phyloP scores from a whole-genome alignment of 1,139 yeast genomes.

The Suhomyces maxii region DNA sequence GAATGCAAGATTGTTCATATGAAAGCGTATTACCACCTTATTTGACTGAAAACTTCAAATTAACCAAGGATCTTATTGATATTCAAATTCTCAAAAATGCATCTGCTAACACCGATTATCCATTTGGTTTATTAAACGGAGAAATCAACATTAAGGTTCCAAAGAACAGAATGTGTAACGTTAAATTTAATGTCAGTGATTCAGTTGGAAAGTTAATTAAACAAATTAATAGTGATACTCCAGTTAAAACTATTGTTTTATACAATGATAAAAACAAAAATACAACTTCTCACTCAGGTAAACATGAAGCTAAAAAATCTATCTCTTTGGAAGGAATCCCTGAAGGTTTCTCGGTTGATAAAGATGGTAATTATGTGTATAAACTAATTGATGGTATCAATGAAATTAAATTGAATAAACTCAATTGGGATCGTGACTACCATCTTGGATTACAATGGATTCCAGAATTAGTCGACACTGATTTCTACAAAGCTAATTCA shows the following conservation, averaged over 20 bases:
- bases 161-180: constrained; percentile 62
- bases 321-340: constrained; percentile 30
- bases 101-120: constrained; percentile 43
- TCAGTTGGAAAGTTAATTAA: constrained; percentile 28
- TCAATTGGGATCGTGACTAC: constrained; percentile 58
- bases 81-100: constrained; percentile 53
- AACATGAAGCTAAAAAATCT: constrained; percentile 5
- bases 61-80: constrained; percentile 32
- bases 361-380: constrained; percentile 52
- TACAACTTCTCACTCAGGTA: not conserved
- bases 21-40: constrained; percentile 52
- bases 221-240: constrained; percentile 35
- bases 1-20: constrained; percentile 54
- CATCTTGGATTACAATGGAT: constrained; percentile 77
- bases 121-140: constrained; percentile 68
- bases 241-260: constrained; percentile 61
- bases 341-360: constrained; percentile 52
- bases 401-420: constrained; percentile 59
- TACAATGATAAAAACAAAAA: constrained; percentile 32
- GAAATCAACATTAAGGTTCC: constrained; percentile 58
- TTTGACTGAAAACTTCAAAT: constrained; percentile 20
- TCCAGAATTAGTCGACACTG: constrained; percentile 58
- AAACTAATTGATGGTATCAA: constrained; percentile 64
- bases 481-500: constrained; percentile 32
- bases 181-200: constrained; percentile 51